Evolutionary conservation across 2,329 filamentous ascomycete species (phyloP).

Genomic region (Trematosphaeria pertusa): DNA sequence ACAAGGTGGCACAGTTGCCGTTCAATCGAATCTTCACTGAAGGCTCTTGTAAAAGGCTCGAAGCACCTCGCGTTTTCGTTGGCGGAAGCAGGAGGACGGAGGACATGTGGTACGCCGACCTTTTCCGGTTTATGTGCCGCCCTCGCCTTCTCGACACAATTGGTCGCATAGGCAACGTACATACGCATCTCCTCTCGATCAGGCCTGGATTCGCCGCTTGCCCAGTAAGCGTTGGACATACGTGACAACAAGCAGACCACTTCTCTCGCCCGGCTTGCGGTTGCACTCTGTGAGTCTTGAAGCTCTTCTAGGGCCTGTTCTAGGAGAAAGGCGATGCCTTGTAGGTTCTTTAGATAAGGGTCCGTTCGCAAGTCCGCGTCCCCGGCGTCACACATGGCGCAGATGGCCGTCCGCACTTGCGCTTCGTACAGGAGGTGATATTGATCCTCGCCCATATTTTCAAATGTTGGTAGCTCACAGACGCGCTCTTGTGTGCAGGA

Average conservation of each 20-base stretch:
- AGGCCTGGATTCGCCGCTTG: not conserved
- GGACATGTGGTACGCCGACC: not conserved
- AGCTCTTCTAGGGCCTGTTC: not conserved
- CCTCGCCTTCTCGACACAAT: not conserved
- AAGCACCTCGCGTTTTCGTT: not conserved
- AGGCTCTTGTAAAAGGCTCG: not conserved
- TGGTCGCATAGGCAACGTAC: not conserved
- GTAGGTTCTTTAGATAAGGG: not conserved
- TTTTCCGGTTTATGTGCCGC: no score
- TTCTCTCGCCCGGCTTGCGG: not conserved
- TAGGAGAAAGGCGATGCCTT: not conserved
- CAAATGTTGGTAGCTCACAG: no score
- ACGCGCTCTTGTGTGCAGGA: no score
- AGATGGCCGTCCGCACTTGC: not conserved
- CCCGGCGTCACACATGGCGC: not conserved
- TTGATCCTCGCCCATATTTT: no score
- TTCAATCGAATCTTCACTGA: constrained; percentile 16
- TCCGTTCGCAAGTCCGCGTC: not conserved
- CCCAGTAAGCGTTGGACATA: not conserved
- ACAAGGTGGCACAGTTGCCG: constrained; percentile 7
- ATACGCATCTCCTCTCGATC: not conserved
- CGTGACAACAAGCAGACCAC: not conserved
- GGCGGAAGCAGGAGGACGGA: not conserved
- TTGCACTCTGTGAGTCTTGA: no score
- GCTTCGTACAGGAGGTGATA: not conserved